Conservation (phyloP, 2,329 filamentous ascomycete species). For the Cladophialophora chaetospira region DNA sequence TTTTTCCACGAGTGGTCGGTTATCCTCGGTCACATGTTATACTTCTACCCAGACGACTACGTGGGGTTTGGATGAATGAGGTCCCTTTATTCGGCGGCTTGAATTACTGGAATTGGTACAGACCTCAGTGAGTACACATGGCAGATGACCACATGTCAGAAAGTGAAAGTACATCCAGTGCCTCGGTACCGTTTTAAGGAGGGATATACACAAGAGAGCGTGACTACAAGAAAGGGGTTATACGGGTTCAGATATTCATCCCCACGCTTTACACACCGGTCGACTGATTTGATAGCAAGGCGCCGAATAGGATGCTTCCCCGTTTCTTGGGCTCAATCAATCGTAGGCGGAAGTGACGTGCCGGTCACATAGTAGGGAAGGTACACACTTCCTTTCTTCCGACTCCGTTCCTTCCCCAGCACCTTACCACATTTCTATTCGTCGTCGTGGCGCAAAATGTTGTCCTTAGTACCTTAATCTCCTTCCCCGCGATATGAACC, state of each 20-base stretch:
- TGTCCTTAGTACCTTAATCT: not conserved
- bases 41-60: too few relatives aligned
- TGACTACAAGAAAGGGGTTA: too few relatives aligned
- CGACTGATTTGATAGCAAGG: not conserved
- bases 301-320: not conserved
- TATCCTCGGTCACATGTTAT: too few relatives aligned
- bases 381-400: too few relatives aligned
- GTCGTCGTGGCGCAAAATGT: not conserved
- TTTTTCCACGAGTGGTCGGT: too few relatives aligned
- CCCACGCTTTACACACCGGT: too few relatives aligned
- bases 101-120: not conserved
- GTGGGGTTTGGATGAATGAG: too few relatives aligned
- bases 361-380: too few relatives aligned
- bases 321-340: not conserved
- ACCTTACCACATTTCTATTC: not conserved
- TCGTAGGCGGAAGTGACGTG: not conserved
- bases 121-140: not conserved
- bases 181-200: not conserved
- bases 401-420: not conserved
- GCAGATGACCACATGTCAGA: not conserved
- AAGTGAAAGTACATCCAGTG: not conserved
- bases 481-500: not conserved
- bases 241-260: too few relatives aligned
- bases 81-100: not conserved
- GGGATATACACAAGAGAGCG: too few relatives aligned